A percentile compares a stretch with the other conserved stretches of the same genome.
These are phyloP conservation scores for Acer campestre DNA, from an alignment of 345 rosid genomes.

Conservation along the genomic window DNA sequence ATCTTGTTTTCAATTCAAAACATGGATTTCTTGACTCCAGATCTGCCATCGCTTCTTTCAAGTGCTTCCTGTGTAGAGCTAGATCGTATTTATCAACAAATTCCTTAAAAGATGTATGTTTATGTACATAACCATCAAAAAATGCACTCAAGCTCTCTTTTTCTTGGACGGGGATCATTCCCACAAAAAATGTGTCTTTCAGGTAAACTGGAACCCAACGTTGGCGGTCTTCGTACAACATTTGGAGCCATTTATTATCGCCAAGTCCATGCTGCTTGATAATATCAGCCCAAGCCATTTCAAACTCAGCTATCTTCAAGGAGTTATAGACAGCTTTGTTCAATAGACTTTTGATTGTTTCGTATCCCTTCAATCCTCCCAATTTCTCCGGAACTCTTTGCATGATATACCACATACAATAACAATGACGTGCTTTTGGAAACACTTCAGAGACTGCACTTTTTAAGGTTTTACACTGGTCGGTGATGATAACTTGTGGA, in stretches of 20 bases:
- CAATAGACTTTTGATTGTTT: slow-evolving; percentile 39
- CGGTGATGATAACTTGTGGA: slow-evolving; percentile 57
- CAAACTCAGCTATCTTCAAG: slow-evolving; percentile 50
- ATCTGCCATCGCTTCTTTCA: slow-evolving; percentile 53
- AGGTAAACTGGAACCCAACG: slow-evolving; percentile 60
- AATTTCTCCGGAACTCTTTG: slow-evolving; percentile 57
- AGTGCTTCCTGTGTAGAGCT: slow-evolving; percentile 50
- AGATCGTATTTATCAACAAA: slow-evolving; percentile 57
- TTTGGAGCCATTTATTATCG: slow-evolving; percentile 53
- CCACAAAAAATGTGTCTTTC: slow-evolving; percentile 50
- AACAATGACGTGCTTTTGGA: slow-evolving; percentile 46
- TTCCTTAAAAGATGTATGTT: slow-evolving; percentile 58
- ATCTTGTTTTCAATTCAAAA: slow-evolving; percentile 49
- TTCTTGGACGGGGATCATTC: slow-evolving; percentile 52
- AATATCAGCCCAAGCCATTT: slow-evolving; percentile 48
- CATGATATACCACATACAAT: slow-evolving; percentile 44
- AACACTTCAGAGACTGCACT: slow-evolving; percentile 53
- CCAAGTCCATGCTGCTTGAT: slow-evolving; percentile 44
- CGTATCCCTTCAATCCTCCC: slow-evolving; percentile 53
- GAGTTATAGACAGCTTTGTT: slow-evolving; percentile 49
- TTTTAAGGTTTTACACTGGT: slow-evolving; percentile 49
- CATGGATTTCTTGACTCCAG: slow-evolving; percentile 38
- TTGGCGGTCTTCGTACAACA: slow-evolving; percentile 47
- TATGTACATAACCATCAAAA: slow-evolving; percentile 66
- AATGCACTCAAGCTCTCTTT: slow-evolving; percentile 51